These are phyloP conservation scores for Quercus cerris DNA, from an alignment of 306 rosid species.

Conservation along the genomic window DNA sequence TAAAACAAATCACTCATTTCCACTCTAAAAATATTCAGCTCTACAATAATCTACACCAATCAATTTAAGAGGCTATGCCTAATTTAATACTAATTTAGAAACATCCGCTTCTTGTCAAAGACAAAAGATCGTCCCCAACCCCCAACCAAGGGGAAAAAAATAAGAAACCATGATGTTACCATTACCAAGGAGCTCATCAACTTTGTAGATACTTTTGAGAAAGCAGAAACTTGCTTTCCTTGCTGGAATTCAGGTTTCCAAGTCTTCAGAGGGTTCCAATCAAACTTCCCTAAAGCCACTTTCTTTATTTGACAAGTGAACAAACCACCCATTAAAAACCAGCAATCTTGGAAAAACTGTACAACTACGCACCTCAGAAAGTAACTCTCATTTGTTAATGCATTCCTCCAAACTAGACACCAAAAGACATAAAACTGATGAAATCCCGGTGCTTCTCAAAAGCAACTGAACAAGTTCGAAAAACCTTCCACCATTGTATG, in stretches of 20 bases:
- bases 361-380: constrained; percentile 17
- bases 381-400: constrained; percentile 9
- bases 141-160: neutral
- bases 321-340: constrained; percentile 16
- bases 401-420: constrained; percentile 24
- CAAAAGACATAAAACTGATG: neutral
- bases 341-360: constrained; percentile 20
- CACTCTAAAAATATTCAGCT: neutral
- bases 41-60: neutral
- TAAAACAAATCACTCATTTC: neutral
- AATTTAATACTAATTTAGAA: neutral
- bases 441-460: constrained; percentile 6
- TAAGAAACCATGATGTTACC: constrained; percentile 16
- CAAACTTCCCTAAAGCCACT: neutral
- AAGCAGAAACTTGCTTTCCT: constrained; percentile 24
- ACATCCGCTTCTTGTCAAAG: neutral
- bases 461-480: constrained; percentile 19
- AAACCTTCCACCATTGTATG: constrained; percentile 11
- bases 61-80: neutral
- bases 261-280: constrained; percentile 14
- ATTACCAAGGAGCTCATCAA: neutral
- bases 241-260: neutral
- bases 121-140: neutral
- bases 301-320: constrained; percentile 7
- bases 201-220: constrained; percentile 15